A percentile compares a stretch with the other conserved stretches of the same genome.
Evolutionary conservation across 2,329 filamentous ascomycete species (phyloP).

Genomic region (Neoarthrinium moseri): DNA sequence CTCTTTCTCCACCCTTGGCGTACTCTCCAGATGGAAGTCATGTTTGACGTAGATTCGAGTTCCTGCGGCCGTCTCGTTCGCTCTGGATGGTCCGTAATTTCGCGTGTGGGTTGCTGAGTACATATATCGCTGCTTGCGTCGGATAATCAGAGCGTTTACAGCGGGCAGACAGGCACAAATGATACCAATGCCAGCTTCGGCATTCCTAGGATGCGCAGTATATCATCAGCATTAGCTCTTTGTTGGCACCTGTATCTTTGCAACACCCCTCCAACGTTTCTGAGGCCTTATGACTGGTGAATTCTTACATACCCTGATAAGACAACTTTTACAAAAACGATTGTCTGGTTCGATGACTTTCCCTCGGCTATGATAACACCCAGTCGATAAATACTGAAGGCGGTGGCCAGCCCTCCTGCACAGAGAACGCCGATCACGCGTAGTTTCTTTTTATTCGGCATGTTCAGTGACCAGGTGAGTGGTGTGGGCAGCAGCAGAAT

Average conservation of each 20-base stretch:
- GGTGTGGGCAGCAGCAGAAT: conserved; percentile 29
- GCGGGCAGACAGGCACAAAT: conserved; percentile 10
- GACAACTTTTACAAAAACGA: conserved; percentile 25
- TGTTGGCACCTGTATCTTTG: too few relatives aligned
- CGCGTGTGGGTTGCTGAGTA: background rate
- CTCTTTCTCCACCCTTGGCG: background rate
- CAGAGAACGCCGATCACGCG: conserved; percentile 27
- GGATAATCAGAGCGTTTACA: conserved; percentile 3
- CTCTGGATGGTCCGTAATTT: background rate
- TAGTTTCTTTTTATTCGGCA: conserved; percentile 27
- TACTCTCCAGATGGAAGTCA: background rate
- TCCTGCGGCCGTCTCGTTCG: background rate
- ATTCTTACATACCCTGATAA: conserved; percentile 17
- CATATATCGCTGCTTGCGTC: background rate
- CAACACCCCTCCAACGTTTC: too few relatives aligned
- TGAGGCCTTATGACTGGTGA: too few relatives aligned
- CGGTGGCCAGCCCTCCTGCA: conserved; percentile 30
- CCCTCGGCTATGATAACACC: conserved; percentile 22
- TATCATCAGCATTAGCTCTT: too few relatives aligned
- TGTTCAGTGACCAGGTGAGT: conserved; percentile 29
- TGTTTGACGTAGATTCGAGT: conserved; percentile 1
- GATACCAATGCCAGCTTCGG: conserved; percentile 12
- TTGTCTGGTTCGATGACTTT: conserved; percentile 21
- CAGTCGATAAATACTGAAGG: conserved; percentile 27
- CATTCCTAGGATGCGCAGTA: conserved; percentile 18